Base-by-base conservation (phyloP, 2,329 filamentous ascomycete species). In the Colletotrichum cereale region DNA sequence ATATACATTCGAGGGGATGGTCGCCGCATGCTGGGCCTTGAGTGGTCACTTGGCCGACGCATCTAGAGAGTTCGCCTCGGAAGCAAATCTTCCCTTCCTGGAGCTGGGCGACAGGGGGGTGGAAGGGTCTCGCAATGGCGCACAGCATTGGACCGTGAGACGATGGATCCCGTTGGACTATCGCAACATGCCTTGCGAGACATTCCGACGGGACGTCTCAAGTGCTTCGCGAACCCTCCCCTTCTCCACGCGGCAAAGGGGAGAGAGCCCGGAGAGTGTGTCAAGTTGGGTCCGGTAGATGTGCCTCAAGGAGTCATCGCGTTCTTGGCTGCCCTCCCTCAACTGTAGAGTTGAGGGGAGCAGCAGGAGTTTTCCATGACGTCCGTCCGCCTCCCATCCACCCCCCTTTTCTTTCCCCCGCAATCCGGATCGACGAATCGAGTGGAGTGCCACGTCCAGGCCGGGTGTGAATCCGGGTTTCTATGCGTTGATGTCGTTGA, bases 31-130 rank as follows among this genome's bases (percentile, higher is more conserved):
- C 65, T 64, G 44, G 44, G 36, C 60, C 24, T 69, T 60, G 62
- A 42, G 5, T 52, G 31, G n/a, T n/a, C 58, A 11, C 36, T 44
- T 31, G 57, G 60, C 58, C 53, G 44, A 60, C 31, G 44, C 42
- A 52, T 60, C 34, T 60, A 40, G 65, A 40, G 58, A 64, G 60
- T 64, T 72, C 58, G 38, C 69, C 47, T 72, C 69, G 65, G 60
- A 60, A 64, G 65, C 52, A 72, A 68, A 44, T 38, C 42, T 48
- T 36, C 44, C 53, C 55, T 58, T 48, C 18, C 44, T 40, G 36
- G n/a, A 21, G 21, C 57, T 50, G 16, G 42, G n/a, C n/a, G n/a
- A n/a, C n/a, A n/a, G n/a, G n/a, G n/a, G n/a, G n/a, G n/a, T n/a
- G n/a, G 29, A 24, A 44, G 34, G 34, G 34, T 16, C 42, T 36